phyloP scores from a whole-genome alignment of 495 filamentous ascomycete genomes.

The Aspergillus bertholletiae region DNA sequence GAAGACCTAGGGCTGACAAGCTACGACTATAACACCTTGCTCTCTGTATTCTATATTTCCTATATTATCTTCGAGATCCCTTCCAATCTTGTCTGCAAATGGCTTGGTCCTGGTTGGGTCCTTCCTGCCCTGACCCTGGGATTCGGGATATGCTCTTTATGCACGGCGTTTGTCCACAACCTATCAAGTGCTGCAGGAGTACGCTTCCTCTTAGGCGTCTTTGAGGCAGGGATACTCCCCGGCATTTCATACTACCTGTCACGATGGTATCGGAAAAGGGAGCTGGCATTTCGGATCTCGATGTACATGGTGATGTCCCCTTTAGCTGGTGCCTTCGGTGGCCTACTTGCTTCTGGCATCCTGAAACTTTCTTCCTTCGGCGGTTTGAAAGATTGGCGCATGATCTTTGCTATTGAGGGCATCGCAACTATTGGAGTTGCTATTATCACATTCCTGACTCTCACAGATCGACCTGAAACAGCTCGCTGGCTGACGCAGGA shows the following conservation, averaged over 20 bases:
- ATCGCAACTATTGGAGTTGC: conserved; percentile 61
- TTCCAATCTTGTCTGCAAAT: conserved; percentile 59
- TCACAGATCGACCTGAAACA: conserved; percentile 66
- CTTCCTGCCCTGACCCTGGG: conserved; percentile 43
- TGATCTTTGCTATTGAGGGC: conserved; percentile 76
- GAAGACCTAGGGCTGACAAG: conserved; percentile 48
- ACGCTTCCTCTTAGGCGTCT: conserved; percentile 57
- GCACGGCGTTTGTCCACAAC: conserved; percentile 45
- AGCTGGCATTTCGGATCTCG: conserved; percentile 58
- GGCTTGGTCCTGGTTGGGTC: conserved; percentile 48
- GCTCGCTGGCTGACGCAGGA: conserved; percentile 60
- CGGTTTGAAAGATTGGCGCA: conserved; percentile 56
- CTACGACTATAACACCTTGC: conserved; percentile 63
- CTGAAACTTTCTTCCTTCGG: conserved; percentile 42
- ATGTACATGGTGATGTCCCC: conserved; percentile 58
- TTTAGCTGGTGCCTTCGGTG: conserved; percentile 67
- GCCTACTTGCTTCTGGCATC: conserved; percentile 60
- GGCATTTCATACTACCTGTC: conserved; percentile 71
- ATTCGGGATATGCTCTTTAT: conserved; percentile 47
- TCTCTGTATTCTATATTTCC: conserved; percentile 65
- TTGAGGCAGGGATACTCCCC: conserved; percentile 68
- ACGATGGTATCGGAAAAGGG: conserved; percentile 65
- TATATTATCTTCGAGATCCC: conserved; percentile 81
- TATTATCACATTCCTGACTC: conserved; percentile 51
- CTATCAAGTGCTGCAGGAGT: conserved; percentile 42